Conservation (phyloP, 768 basidiomycete species). For the Termitomyces sp. region DNA sequence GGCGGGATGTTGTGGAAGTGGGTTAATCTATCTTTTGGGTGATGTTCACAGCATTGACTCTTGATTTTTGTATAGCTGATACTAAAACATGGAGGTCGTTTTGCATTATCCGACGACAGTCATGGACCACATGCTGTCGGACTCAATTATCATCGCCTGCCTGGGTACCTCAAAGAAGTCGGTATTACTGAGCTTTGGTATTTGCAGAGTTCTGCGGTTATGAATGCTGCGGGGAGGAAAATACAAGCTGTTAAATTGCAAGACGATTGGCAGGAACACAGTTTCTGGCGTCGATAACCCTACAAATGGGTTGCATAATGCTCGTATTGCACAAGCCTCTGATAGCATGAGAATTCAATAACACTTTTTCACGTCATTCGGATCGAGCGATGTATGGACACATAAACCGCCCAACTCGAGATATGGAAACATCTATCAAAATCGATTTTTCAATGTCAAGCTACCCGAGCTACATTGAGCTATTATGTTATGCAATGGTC, state of each 20-base stretch:
- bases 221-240: conserved; percentile 42
- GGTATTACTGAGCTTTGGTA: conserved; percentile 65
- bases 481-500: too few relatives aligned
- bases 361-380: too few relatives aligned
- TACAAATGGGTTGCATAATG: not conserved
- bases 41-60: not conserved
- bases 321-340: not conserved
- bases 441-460: too few relatives aligned
- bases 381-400: not conserved
- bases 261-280: conserved; percentile 53
- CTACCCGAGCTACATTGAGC: not conserved
- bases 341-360: not conserved
- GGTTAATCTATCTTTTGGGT: conserved; percentile 9
- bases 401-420: not conserved
- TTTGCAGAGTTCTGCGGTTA: conserved; percentile 33
- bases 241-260: conserved; percentile 37
- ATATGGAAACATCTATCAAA: not conserved
- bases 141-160: conserved; percentile 68
- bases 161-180: conserved; percentile 56
- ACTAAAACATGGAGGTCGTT: conserved; percentile 57
- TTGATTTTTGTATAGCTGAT: conserved; percentile 51
- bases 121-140: conserved; percentile 89
- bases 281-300: conserved; percentile 44
- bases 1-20: conserved; percentile 69
- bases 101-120: conserved; percentile 92